These are phyloP conservation scores for Heterobasidion occidentale DNA, from an alignment of 1,284 basidiomycete genomes.

Conservation along the genomic window DNA sequence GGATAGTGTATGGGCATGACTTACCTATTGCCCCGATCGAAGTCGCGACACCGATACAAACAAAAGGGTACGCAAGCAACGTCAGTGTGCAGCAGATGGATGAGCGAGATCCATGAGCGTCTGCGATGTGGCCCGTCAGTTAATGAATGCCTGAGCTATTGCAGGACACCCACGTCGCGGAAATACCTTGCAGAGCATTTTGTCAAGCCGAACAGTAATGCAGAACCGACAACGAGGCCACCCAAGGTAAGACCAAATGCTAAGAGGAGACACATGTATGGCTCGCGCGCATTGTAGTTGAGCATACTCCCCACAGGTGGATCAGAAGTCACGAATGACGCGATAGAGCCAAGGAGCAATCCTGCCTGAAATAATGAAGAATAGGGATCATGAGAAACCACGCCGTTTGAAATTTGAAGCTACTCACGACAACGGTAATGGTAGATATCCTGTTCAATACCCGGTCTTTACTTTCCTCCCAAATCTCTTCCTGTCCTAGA, in stretches of 20 bases:
- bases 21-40: background rate
- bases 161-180: background rate
- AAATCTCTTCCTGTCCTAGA: no score
- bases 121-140: background rate
- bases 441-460: background rate
- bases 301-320: background rate
- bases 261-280: background rate
- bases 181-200: background rate
- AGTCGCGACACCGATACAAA: constrained; percentile 4
- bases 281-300: background rate
- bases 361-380: background rate
- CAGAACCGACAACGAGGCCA: background rate
- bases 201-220: background rate
- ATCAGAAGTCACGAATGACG: background rate
- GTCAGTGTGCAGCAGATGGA: constrained; percentile 6
- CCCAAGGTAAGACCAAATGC: background rate
- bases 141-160: background rate
- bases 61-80: constrained; percentile 6
- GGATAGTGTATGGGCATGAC: background rate
- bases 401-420: background rate
- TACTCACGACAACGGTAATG: background rate
- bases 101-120: constrained; percentile 5
- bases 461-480: background rate
- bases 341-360: background rate
- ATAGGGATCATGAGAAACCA: background rate